Percentiles rank a stretch among this genome's conserved stretches.
Conservation (phyloP, 352 stramenopile genomes). For the Pseudoperonospora humuli region DNA sequence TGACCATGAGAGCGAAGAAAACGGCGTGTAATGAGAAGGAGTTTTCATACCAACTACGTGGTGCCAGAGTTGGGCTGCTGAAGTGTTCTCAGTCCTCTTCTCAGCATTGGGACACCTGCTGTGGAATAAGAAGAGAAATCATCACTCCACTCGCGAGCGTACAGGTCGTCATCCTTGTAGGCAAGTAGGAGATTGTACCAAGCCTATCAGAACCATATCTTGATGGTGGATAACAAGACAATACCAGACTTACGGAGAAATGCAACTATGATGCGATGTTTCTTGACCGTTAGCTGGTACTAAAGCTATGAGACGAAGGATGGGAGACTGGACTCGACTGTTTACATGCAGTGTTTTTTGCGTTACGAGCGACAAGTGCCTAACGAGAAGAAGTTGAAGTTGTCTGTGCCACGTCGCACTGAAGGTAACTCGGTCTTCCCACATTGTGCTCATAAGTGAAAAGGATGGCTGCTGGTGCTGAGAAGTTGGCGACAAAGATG, state of each 20-base stretch:
- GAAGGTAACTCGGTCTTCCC: neutral
- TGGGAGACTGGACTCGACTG: too few relatives aligned
- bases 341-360: too few relatives aligned
- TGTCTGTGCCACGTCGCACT: neutral
- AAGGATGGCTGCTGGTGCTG: slow-evolving; percentile 12
- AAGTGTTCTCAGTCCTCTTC: slow-evolving; percentile 1
- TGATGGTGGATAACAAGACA: too few relatives aligned
- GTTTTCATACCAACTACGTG: slow-evolving; percentile 1
- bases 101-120: slow-evolving; percentile 5
- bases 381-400: neutral
- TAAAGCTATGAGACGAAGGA: too few relatives aligned
- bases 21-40: slow-evolving; percentile 7
- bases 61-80: neutral
- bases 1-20: slow-evolving; percentile 1
- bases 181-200: too few relatives aligned
- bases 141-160: too few relatives aligned
- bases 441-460: slow-evolving; percentile 5
- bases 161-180: too few relatives aligned
- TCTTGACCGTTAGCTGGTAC: too few relatives aligned
- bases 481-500: slow-evolving; percentile 11
- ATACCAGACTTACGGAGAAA: too few relatives aligned
- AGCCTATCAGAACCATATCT: too few relatives aligned
- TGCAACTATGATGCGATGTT: too few relatives aligned
- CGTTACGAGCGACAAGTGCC: too few relatives aligned
- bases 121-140: neutral